Evolutionary conservation across 2,329 filamentous ascomycete species (phyloP).

Genomic region (Beauveria sp.): DNA sequence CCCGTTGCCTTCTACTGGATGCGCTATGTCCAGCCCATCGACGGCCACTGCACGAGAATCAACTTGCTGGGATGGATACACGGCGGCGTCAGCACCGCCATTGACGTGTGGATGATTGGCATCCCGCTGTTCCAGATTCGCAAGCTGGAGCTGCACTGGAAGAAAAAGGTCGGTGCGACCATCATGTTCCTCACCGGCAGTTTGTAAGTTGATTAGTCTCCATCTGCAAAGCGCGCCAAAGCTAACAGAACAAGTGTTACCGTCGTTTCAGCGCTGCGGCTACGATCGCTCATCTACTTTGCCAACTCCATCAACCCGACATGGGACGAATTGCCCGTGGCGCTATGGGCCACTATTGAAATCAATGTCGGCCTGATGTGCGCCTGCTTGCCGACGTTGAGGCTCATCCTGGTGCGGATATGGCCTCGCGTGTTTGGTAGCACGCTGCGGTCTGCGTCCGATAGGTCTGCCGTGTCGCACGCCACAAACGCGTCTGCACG

Average conservation of each 20-base stretch:
- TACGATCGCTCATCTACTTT: constrained; percentile 16
- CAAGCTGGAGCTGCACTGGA: constrained; percentile 35
- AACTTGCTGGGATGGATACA: constrained; percentile 43
- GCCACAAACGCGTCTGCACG: neutral
- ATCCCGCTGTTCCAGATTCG: constrained; percentile 41
- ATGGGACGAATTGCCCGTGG: constrained; percentile 14
- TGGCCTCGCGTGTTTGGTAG: constrained; percentile 10
- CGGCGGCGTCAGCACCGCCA: constrained; percentile 41
- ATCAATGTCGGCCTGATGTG: constrained; percentile 19
- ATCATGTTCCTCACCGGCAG: constrained; percentile 44
- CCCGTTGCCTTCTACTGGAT: constrained; percentile 47
- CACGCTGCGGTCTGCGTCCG: neutral
- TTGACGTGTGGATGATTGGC: constrained; percentile 45
- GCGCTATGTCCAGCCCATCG: constrained; percentile 36
- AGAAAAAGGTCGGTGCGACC: constrained; percentile 39
- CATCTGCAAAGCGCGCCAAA: neutral
- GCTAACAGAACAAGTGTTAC: constrained; percentile 14
- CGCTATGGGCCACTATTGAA: constrained; percentile 19
- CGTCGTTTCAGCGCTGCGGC: constrained; percentile 16
- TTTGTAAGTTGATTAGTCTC: constrained; percentile 26
- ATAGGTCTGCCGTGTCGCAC: neutral
- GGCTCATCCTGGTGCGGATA: constrained; percentile 16
- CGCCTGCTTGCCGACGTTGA: constrained; percentile 18
- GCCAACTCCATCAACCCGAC: constrained; percentile 16
- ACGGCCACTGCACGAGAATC: constrained; percentile 41